These are phyloP conservation scores for Eutypella sp. DNA, from an alignment of 2,329 filamentous ascomycete genomes.

Conservation along the genomic window DNA sequence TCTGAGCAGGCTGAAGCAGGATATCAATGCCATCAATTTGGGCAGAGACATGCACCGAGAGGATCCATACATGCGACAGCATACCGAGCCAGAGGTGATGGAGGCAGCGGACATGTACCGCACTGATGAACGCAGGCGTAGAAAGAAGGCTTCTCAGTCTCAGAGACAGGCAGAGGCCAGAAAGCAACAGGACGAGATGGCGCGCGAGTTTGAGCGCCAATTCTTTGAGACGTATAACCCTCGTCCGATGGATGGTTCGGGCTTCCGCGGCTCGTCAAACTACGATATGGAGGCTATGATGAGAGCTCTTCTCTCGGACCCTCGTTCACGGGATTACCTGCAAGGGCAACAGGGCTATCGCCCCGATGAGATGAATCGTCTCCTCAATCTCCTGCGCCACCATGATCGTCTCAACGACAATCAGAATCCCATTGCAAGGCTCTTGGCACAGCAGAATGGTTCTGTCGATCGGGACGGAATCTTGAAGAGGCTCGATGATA, in stretches of 20 bases:
- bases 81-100: background rate
- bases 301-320: background rate
- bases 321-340: background rate
- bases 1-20: background rate
- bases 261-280: background rate
- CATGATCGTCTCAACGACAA: background rate
- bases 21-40: background rate
- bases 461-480: background rate
- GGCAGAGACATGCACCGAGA: background rate
- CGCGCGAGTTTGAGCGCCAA: slow-evolving; percentile 1
- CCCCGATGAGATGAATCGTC: background rate
- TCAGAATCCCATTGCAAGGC: background rate
- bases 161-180: background rate
- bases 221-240: background rate
- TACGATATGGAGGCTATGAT: background rate
- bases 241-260: background rate
- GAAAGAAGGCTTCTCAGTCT: background rate
- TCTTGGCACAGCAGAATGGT: background rate
- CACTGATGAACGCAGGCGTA: background rate
- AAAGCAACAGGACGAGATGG: background rate
- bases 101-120: background rate
- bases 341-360: background rate
- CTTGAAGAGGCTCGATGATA: slow-evolving; percentile 1
- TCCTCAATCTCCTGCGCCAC: background rate
- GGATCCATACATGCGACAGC: too few relatives aligned